Conservation (phyloP, 441 rosid genomes). For the Euphorbia celastroides region DNA sequence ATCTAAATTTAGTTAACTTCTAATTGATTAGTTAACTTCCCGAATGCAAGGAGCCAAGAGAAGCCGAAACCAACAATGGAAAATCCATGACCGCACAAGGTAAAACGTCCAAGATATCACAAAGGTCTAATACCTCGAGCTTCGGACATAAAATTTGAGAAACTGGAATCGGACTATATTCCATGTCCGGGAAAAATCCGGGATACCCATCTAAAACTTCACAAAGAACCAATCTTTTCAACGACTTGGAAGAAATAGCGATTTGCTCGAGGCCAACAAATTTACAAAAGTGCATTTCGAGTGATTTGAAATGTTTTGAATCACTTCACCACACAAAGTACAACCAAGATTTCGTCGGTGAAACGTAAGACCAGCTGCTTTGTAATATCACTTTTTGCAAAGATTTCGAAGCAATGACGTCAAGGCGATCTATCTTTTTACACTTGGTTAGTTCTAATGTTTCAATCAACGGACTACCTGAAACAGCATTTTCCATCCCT, state of each 20-base stretch:
- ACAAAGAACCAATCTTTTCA: constrained; percentile 13
- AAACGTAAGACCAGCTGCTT: no score
- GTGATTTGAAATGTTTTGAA: background rate
- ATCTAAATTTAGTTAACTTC: no score
- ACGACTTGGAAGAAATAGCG: background rate
- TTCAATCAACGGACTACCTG: constrained; percentile 16
- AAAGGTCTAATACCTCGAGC: background rate
- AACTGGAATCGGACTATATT: no score
- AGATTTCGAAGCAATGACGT: background rate
- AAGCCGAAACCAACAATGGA: background rate
- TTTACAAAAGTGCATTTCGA: constrained; percentile 1
- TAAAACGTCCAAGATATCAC: background rate
- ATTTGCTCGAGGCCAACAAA: background rate
- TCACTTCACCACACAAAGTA: no score
- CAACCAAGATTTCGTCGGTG: background rate
- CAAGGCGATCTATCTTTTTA: background rate
- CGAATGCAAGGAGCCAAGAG: background rate
- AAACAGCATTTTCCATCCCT: background rate
- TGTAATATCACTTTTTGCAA: constrained; percentile 18
- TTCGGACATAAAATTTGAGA: background rate
- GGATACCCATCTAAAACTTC: no score
- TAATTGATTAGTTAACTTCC: background rate
- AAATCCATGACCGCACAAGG: background rate
- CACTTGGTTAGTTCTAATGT: constrained; percentile 6
- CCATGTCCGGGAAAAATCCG: no score